Evolutionary conservation across 306 rosid genomes (phyloP).

Genomic region (Oemleria cerasiformis): DNA sequence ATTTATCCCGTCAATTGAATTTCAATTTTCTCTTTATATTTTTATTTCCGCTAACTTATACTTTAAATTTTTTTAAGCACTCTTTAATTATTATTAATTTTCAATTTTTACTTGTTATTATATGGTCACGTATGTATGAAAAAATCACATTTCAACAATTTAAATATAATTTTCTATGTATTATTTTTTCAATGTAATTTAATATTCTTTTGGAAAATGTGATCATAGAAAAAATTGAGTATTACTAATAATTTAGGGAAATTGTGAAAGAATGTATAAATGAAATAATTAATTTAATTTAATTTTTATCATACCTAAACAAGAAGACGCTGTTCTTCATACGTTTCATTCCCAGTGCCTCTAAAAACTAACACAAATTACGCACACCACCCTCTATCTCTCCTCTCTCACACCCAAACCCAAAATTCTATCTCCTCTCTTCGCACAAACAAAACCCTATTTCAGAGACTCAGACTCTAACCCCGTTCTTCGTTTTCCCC

Average conservation of each 20-base stretch:
- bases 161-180: too few species aligned
- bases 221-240: too few species aligned
- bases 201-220: too few species aligned
- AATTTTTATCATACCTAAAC: slow-evolving; percentile 6
- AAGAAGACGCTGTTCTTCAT: slow-evolving; percentile 49
- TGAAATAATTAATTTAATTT: neutral
- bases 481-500: slow-evolving; percentile 29
- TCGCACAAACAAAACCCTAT: slow-evolving; percentile 47
- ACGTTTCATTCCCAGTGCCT: slow-evolving; percentile 62
- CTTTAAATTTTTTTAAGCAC: too few species aligned
- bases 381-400: slow-evolving; percentile 11
- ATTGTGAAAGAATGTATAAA: neutral
- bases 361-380: slow-evolving; percentile 44
- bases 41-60: too few species aligned
- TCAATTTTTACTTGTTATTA: too few species aligned
- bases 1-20: too few species aligned
- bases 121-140: too few species aligned
- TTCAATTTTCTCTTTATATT: too few species aligned
- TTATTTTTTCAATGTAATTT: too few species aligned
- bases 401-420: slow-evolving; percentile 13
- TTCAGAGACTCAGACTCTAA: slow-evolving; percentile 12
- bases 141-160: too few species aligned
- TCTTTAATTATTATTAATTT: too few species aligned
- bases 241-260: neutral
- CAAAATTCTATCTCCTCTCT: slow-evolving; percentile 13